Evolutionary conservation across 1,139 yeast species (phyloP).

Genomic region (Suzukiozyma palmioleophila): DNA sequence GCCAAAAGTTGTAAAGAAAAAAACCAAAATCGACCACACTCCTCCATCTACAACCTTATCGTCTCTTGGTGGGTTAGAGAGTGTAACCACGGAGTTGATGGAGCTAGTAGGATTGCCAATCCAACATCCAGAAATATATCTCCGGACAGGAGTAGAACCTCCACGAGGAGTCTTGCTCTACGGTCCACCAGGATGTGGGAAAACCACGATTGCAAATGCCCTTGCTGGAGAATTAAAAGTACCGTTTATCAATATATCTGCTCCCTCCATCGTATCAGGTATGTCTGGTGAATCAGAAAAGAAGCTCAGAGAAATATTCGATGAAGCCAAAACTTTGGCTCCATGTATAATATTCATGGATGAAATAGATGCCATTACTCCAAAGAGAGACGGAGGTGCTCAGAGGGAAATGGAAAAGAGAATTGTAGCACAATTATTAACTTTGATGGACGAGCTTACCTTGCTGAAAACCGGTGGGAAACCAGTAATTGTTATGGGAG

Average conservation of each 20-base stretch:
- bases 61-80: constrained; percentile 86
- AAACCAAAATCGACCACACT: constrained; percentile 52
- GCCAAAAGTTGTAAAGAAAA: constrained; percentile 33
- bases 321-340: constrained; percentile 85
- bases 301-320: constrained; percentile 86
- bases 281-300: constrained; percentile 99
- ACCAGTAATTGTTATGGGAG: constrained; percentile 64
- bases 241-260: constrained; percentile 86
- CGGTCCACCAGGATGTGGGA: constrained; percentile 99
- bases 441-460: constrained; percentile 80
- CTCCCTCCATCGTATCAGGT: constrained; percentile 97
- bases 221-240: constrained; percentile 92
- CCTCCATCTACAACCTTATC: constrained; percentile 68
- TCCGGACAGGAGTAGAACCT: constrained; percentile 88
- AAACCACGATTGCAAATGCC: constrained; percentile 93
- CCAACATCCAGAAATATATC: constrained; percentile 86
- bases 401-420: constrained; percentile 98
- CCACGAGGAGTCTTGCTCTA: constrained; percentile 94
- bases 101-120: constrained; percentile 91
- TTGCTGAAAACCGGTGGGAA: constrained; percentile 85
- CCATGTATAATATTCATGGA: constrained; percentile 93
- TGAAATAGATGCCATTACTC: constrained; percentile 97
- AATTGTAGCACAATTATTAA: constrained; percentile 89
- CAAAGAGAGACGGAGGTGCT: constrained; percentile 93
- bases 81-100: constrained; percentile 75